Conservation (phyloP, 2,329 filamentous ascomycete genomes). For the Cladosporium cucumerinum region DNA sequence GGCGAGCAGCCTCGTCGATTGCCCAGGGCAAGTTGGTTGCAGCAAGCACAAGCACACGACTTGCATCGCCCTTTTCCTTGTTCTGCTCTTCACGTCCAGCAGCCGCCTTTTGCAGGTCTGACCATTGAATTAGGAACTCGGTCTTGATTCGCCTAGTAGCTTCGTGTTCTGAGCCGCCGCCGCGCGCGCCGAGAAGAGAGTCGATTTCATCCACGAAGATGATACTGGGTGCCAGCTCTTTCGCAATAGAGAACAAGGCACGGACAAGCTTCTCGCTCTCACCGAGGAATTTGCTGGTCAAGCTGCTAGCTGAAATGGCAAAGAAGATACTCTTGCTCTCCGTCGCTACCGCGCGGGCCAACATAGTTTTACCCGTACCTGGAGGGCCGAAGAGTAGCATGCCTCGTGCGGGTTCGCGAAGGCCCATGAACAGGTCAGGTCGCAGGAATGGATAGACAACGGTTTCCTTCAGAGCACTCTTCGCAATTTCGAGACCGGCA, state of each 20-base stretch:
- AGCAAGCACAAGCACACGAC: slow-evolving; percentile 84
- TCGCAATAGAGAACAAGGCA: slow-evolving; percentile 86
- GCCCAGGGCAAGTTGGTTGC: slow-evolving; percentile 97
- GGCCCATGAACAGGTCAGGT: slow-evolving; percentile 91
- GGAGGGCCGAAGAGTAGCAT: slow-evolving; percentile 97
- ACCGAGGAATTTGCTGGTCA: slow-evolving; percentile 94
- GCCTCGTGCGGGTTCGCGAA: slow-evolving; percentile 87
- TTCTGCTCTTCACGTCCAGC: slow-evolving; percentile 73
- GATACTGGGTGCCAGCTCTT: slow-evolving; percentile 84
- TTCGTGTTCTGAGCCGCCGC: slow-evolving; percentile 83
- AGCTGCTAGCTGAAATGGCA: slow-evolving; percentile 87
- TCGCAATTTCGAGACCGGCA: slow-evolving; percentile 84
- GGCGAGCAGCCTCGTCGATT: slow-evolving; percentile 89
- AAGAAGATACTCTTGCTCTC: slow-evolving; percentile 96
- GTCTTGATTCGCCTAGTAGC: slow-evolving; percentile 93
- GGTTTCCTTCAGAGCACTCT: slow-evolving; percentile 87
- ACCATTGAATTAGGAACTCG: slow-evolving; percentile 97
- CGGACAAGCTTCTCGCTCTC: slow-evolving; percentile 96
- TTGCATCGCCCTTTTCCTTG: slow-evolving; percentile 74
- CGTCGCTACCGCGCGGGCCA: slow-evolving; percentile 89
- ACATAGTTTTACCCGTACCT: slow-evolving; percentile 98
- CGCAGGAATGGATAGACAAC: slow-evolving; percentile 96
- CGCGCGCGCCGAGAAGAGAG: slow-evolving; percentile 79
- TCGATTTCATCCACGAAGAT: slow-evolving; percentile 99
- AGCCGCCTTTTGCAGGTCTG: slow-evolving; percentile 84